Percentiles rank a stretch among this genome's conserved stretches.
Evolutionary conservation across 495 filamentous ascomycete genomes (phyloP).

Genomic region (Penicillium maclennaniae): DNA sequence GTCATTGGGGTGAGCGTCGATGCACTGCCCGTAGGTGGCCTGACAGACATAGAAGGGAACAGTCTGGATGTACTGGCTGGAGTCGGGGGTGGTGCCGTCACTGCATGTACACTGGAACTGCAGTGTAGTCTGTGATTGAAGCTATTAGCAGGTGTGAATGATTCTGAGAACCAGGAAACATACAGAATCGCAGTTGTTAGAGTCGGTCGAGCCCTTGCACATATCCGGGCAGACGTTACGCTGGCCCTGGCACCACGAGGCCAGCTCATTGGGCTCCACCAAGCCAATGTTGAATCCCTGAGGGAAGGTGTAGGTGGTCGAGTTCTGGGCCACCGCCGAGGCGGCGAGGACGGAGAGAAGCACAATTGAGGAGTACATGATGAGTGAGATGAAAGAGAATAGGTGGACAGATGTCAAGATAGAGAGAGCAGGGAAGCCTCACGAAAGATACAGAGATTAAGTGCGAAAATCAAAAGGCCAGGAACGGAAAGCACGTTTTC

Average conservation of each 20-base stretch:
- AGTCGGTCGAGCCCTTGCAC: conserved; percentile 37
- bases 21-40: conserved; percentile 48
- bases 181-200: conserved; percentile 45
- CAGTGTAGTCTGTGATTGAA: conserved; percentile 39
- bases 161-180: conserved; percentile 10
- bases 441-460: conserved; percentile 19
- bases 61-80: conserved; percentile 48
- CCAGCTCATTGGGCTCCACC: conserved; percentile 22
- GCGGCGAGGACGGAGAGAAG: conserved; percentile 34
- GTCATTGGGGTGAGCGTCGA: conserved; percentile 42
- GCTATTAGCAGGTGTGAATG: conserved; percentile 1
- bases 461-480: conserved; percentile 11
- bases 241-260: conserved; percentile 44
- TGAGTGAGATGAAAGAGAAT: conserved; percentile 13
- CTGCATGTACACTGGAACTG: conserved; percentile 52
- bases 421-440: conserved; percentile 20
- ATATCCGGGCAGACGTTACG: conserved; percentile 45
- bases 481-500: conserved; percentile 4
- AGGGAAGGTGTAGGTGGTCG: conserved; percentile 35
- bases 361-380: conserved; percentile 32
- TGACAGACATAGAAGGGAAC: conserved; percentile 58
- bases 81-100: conserved; percentile 50
- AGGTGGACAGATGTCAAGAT: conserved; percentile 12
- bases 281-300: conserved; percentile 35
- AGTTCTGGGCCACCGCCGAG: conserved; percentile 24